These are phyloP conservation scores for Aspergillus phoenicis DNA, from an alignment of 2,329 filamentous ascomycete genomes.

Conservation along the genomic window DNA sequence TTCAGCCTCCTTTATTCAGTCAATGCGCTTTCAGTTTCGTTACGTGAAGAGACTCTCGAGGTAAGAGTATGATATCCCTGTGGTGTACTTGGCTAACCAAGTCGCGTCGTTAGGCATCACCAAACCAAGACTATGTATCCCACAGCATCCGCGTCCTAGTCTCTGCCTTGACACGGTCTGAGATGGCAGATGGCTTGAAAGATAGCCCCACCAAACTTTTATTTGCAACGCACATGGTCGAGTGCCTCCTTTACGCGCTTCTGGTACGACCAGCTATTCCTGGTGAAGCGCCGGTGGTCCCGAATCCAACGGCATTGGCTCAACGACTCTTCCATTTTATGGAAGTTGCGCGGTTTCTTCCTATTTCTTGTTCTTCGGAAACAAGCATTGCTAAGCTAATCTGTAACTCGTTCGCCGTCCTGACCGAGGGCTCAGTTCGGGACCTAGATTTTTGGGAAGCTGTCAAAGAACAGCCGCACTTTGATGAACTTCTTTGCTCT, in stretches of 20 bases:
- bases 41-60: constrained; percentile 51
- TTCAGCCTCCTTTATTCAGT: constrained; percentile 75
- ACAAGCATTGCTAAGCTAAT: constrained; percentile 39
- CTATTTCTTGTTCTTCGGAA: constrained; percentile 19
- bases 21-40: constrained; percentile 65
- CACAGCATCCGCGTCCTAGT: constrained; percentile 59
- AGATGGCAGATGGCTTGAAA: constrained; percentile 52
- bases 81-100: constrained; percentile 15
- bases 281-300: constrained; percentile 32
- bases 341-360: constrained; percentile 27
- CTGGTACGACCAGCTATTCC: constrained; percentile 38
- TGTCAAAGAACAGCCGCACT: constrained; percentile 42
- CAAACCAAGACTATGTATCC: constrained; percentile 40
- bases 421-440: constrained; percentile 54
- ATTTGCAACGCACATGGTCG: constrained; percentile 59
- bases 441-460: constrained; percentile 50
- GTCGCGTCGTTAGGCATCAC: constrained; percentile 29
- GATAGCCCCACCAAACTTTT: constrained; percentile 51
- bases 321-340: constrained; percentile 41
- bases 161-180: constrained; percentile 61
- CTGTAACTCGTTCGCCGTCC: constrained; percentile 49
- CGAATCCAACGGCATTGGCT: constrained; percentile 41
- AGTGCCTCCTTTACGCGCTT: constrained; percentile 59
- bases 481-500: constrained; percentile 42
- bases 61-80: constrained; percentile 16